phyloP scores from a whole-genome alignment of 169 alveolate genomes.

The Plasmodium chabaudi region DNA sequence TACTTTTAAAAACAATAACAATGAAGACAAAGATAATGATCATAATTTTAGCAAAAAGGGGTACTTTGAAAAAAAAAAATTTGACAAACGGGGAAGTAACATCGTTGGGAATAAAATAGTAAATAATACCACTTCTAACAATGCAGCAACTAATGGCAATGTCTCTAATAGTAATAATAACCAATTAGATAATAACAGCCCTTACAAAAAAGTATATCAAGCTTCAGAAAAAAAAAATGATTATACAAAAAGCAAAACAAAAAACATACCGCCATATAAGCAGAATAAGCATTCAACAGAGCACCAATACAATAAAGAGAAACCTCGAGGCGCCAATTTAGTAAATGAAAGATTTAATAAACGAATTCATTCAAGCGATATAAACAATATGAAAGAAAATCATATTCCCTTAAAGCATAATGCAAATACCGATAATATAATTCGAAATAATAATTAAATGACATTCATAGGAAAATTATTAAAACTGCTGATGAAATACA shows the following conservation, averaged over 20 bases:
- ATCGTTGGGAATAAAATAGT: constrained; percentile 2
- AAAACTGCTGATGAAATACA: too few species aligned
- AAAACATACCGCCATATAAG: constrained; percentile 9
- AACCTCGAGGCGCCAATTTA: constrained; percentile 12
- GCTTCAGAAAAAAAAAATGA: constrained; percentile 17
- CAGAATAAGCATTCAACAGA: constrained; percentile 2
- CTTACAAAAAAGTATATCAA: constrained; percentile 23
- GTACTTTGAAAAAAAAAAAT: constrained; percentile 4
- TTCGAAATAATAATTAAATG: constrained; percentile 7
- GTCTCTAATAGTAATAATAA: background rate
- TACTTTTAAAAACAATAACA: constrained; percentile 7
- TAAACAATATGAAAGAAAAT: constrained; percentile 10
- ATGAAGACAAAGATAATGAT: constrained; percentile 20
- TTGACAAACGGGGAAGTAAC: constrained; percentile 13
- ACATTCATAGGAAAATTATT: too few species aligned
- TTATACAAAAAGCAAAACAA: constrained; percentile 15
- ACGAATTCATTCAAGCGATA: constrained; percentile 27
- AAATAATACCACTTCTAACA: background rate
- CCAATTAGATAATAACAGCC: background rate
- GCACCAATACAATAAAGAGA: constrained; percentile 9
- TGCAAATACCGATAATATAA: background rate
- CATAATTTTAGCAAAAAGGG: constrained; percentile 21
- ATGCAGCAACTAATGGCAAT: too few species aligned
- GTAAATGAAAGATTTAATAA: constrained; percentile 34
- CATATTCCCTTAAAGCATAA: constrained; percentile 9